A percentile compares a stretch with the other conserved stretches of the same genome.
phyloP scores from a whole-genome alignment of 768 basidiomycete species.

The Termitomyces eurrhizus region DNA sequence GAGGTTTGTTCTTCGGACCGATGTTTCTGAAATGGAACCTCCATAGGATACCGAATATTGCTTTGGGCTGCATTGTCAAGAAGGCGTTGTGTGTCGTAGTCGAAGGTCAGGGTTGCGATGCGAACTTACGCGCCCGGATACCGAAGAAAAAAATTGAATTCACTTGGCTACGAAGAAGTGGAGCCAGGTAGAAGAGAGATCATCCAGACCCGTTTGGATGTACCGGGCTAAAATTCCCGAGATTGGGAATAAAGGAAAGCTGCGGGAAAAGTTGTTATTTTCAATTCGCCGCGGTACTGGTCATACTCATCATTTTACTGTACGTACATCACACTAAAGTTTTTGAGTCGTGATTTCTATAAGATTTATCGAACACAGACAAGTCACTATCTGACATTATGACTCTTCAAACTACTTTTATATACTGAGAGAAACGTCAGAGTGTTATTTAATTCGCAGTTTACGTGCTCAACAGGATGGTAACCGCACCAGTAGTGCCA shows the following conservation, averaged over 20 bases:
- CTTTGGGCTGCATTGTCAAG: background rate
- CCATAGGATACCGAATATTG: background rate
- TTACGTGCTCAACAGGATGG: background rate
- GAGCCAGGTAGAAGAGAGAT: background rate
- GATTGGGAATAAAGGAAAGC: background rate
- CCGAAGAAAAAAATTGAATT: background rate
- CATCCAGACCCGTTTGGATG: background rate
- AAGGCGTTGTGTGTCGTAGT: too few relatives aligned
- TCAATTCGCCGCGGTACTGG: background rate
- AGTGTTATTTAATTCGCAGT: too few relatives aligned
- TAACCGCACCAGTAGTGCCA: background rate
- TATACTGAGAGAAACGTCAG: background rate
- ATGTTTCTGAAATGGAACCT: conserved; percentile 1
- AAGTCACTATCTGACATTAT: background rate
- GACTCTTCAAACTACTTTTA: background rate
- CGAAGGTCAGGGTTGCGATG: background rate
- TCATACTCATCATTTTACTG: too few relatives aligned
- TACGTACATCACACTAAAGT: background rate
- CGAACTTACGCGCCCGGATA: background rate
- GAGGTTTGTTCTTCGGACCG: background rate
- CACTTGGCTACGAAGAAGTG: background rate
- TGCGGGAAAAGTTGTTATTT: background rate
- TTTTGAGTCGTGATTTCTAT: background rate
- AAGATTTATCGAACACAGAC: background rate
- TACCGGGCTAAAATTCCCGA: background rate